phyloP scores from a whole-genome alignment of 2,329 filamentous ascomycete species.

The Penicillium sp. region DNA sequence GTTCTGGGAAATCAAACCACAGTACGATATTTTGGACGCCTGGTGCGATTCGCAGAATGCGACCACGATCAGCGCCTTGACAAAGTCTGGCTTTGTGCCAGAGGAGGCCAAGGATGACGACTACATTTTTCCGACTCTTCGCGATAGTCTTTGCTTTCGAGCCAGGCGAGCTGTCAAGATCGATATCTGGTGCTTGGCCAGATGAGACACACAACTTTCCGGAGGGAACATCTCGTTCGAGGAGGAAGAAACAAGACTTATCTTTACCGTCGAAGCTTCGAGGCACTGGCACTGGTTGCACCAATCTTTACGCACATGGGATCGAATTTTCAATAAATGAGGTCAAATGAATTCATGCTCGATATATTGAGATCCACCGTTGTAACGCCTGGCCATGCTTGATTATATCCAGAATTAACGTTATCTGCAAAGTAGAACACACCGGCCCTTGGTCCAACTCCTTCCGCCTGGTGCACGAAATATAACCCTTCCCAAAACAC shows the following conservation, averaged over 20 bases:
- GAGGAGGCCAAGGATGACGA: constrained; percentile 2
- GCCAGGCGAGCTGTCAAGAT: neutral
- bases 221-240: neutral
- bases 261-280: neutral
- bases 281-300: neutral
- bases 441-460: neutral
- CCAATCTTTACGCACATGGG: neutral
- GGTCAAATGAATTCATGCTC: neutral
- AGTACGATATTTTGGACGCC: constrained; percentile 2
- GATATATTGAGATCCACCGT: neutral
- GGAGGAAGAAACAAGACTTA: neutral
- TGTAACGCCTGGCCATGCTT: neutral
- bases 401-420: neutral
- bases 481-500: neutral
- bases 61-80: constrained; percentile 5
- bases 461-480: neutral
- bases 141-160: constrained; percentile 5
- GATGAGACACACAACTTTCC: neutral
- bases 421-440: neutral
- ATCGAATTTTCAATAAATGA: neutral
- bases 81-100: constrained; percentile 8
- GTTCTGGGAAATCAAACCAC: constrained; percentile 5
- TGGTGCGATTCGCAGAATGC: constrained; percentile 8
- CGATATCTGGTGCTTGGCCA: neutral
- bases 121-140: constrained; percentile 7